Percentiles rank a stretch among this genome's conserved stretches.
Conservation (phyloP, 129 eudicot species). For the Helianthus annuus region HanXRQr2.0-SUNRISE NC_035441.2:164044387-164044886, state of each 20-base stretch:
- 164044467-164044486: slow-evolving; percentile 43
- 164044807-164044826: no score
- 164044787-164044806: no score
- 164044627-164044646: neutral
- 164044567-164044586: neutral
- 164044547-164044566: neutral
- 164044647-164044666: neutral
- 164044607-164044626: slow-evolving; percentile 46
- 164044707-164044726: neutral
- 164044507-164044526: slow-evolving; percentile 21
- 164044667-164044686: neutral
- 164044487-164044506: slow-evolving; percentile 60
- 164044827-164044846: no score
- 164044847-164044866: no score
- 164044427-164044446: neutral
- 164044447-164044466: slow-evolving; percentile 47
- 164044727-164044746: neutral
- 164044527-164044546: neutral
- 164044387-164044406: no score
- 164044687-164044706: neutral
- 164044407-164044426: neutral
- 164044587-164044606: neutral
- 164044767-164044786: no score
- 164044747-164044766: no score
- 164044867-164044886: no score